Evolutionary conservation across 106 monocot genomes (phyloP), one percentile per base, ranked within the genome.

Genomic region (Phalaenopsis equestris): DNA sequence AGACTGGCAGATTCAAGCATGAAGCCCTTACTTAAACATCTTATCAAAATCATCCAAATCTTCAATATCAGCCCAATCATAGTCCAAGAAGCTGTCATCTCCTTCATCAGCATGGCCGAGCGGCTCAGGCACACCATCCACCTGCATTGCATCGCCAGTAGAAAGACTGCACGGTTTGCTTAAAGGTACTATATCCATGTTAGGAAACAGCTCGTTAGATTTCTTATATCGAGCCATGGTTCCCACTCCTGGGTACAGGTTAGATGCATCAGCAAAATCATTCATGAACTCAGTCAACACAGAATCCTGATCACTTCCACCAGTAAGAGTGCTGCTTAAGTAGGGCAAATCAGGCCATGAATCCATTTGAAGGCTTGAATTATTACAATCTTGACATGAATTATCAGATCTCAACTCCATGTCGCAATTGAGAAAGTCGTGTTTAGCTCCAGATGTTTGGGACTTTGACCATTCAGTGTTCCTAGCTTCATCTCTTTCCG

Each of bases 31-130:
- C 92, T 87, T 92, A 68, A 92, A 89, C 18, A 89, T 77, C 6
- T 70, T 86, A 75, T 92, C 92, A 82, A 92, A 77, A 82, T 89
- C 92, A 76, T 89, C 89, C 76, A 92, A 84, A 67, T 89, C 87
- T 43, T 86, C 89, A 65, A 87, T 73, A 75, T 68, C 84, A 78
- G 78, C 81, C 91, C 91, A 84, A 82, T 89, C 87, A 75, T 84
- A 89, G 68, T 89, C 85, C 61, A 87, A 84, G 87, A 92, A 87
- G 42, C 74, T 82, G 38, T 86, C 79, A 65, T 41, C 80, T 30
- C 55, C 86, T 73, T 82, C 84, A 41, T 82, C 86, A 73, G 83
- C 87, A 81, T 79, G 76, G 41, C 73, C 78, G 75, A 85, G 80
- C 11, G 82, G 58, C 58, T 80, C 87, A 42, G 81, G 24, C 61